These are phyloP conservation scores for Hyphopichia pseudoburtonii DNA, from an alignment of 1,139 yeast genomes.

Conservation along the genomic window DNA sequence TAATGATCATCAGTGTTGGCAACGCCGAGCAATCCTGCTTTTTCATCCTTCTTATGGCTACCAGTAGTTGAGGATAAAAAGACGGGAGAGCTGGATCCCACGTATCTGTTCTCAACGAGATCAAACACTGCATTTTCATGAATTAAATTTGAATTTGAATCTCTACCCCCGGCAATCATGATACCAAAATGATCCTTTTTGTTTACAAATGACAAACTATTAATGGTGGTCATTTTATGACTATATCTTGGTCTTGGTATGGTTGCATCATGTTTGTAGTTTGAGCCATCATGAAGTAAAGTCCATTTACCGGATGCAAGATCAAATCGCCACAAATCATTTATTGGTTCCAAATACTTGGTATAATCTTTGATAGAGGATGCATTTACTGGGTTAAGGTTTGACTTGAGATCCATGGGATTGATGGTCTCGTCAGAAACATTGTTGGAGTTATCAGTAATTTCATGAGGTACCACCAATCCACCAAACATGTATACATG, in stretches of 20 bases:
- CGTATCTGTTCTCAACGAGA: slow-evolving; percentile 46
- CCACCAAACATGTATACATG: slow-evolving; percentile 67
- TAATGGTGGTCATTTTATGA: slow-evolving; percentile 50
- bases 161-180: slow-evolving; percentile 62
- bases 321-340: slow-evolving; percentile 70
- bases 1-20: slow-evolving; percentile 19
- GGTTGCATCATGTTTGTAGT: slow-evolving; percentile 22
- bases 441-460: slow-evolving; percentile 9
- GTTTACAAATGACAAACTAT: slow-evolving; percentile 41
- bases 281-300: slow-evolving; percentile 43
- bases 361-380: slow-evolving; percentile 8
- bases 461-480: slow-evolving; percentile 28
- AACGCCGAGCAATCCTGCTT: slow-evolving; percentile 16
- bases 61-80: slow-evolving; percentile 22
- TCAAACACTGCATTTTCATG: slow-evolving; percentile 54
- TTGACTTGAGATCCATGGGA: neutral
- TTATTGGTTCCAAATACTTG: slow-evolving; percentile 41
- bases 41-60: slow-evolving; percentile 9
- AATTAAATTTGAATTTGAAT: slow-evolving; percentile 38
- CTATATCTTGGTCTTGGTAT: slow-evolving; percentile 48
- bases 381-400: neutral
- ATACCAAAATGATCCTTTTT: slow-evolving; percentile 53
- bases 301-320: slow-evolving; percentile 52
- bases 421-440: neutral
- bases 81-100: slow-evolving; percentile 28